A percentile compares a stretch with the other conserved stretches of the same genome.
These are phyloP conservation scores for Cryptococcus sp. DNA, from an alignment of 1,284 basidiomycete genomes.

Conservation along the genomic window DNA sequence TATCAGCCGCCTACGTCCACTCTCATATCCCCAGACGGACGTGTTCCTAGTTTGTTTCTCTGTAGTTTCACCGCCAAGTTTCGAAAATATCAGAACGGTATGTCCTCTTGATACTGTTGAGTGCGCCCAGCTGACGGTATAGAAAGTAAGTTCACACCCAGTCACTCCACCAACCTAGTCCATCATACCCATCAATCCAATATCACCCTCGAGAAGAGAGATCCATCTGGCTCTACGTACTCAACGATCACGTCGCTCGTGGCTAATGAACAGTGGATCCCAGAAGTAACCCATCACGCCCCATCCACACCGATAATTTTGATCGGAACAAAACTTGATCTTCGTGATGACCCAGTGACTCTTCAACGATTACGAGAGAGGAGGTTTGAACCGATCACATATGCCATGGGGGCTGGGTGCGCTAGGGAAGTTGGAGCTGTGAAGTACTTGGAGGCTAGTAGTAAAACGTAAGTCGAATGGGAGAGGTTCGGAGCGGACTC, in stretches of 20 bases:
- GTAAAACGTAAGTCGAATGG: slow-evolving; percentile 60
- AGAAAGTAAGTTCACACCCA: not conserved
- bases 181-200: not conserved
- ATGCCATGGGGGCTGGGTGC: slow-evolving; percentile 49
- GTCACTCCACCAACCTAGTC: not conserved
- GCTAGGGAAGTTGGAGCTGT: slow-evolving; percentile 91
- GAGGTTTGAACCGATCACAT: slow-evolving; percentile 90
- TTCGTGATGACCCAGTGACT: slow-evolving; percentile 88
- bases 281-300: slow-evolving; percentile 94
- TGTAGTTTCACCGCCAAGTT: slow-evolving; percentile 92
- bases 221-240: no score
- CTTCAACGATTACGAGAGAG: slow-evolving; percentile 92
- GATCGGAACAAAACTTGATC: slow-evolving; percentile 96
- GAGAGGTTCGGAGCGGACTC: not conserved
- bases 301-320: slow-evolving; percentile 90
- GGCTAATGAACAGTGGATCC: slow-evolving; percentile 69
- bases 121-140: not conserved
- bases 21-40: slow-evolving; percentile 98
- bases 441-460: slow-evolving; percentile 95
- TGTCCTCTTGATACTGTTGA: not conserved
- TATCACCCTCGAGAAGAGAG: not conserved
- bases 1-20: slow-evolving; percentile 89
- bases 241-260: no score
- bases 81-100: slow-evolving; percentile 95
- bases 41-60: slow-evolving; percentile 99